Percentiles rank a stretch among this genome's conserved stretches.
Evolutionary conservation across 805 yeast species (phyloP).

Genomic region (Ogataea pignaliae): DNA sequence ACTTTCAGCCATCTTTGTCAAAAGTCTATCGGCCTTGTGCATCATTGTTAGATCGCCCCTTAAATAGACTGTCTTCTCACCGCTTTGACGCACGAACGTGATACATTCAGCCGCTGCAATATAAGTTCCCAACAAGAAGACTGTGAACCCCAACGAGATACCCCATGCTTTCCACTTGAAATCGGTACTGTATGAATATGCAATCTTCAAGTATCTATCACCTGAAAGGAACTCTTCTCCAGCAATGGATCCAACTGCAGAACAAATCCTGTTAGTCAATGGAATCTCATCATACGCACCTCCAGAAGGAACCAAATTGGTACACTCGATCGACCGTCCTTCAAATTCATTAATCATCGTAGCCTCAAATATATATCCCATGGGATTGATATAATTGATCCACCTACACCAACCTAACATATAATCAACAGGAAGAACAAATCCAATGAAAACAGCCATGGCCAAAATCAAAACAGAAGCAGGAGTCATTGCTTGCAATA

Average conservation of each 20-base stretch:
- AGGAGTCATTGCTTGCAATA: slow-evolving; percentile 56
- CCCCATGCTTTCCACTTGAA: slow-evolving; percentile 81
- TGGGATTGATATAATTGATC: slow-evolving; percentile 58
- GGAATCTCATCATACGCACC: slow-evolving; percentile 19
- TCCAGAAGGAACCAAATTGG: slow-evolving; percentile 36
- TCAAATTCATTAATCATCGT: slow-evolving; percentile 53
- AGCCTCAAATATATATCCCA: slow-evolving; percentile 53
- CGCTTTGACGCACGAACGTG: slow-evolving; percentile 54
- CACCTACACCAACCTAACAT: slow-evolving; percentile 65
- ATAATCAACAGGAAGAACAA: slow-evolving; percentile 50
- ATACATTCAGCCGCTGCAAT: slow-evolving; percentile 48
- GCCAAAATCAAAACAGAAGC: slow-evolving; percentile 47
- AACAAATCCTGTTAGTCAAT: slow-evolving; percentile 12
- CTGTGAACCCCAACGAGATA: slow-evolving; percentile 47
- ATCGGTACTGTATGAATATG: slow-evolving; percentile 47
- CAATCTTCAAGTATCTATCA: slow-evolving; percentile 43
- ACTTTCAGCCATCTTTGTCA: slow-evolving; percentile 3
- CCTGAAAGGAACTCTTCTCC: slow-evolving; percentile 51
- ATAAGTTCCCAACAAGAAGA: slow-evolving; percentile 51
- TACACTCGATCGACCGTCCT: slow-evolving; percentile 39
- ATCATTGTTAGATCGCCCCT: slow-evolving; percentile 37
- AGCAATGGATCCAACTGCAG: slow-evolving; percentile 48
- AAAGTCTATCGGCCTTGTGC: slow-evolving; percentile 25
- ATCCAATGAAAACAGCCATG: slow-evolving; percentile 50
- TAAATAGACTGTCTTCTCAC: slow-evolving; percentile 57